Percentiles rank a stretch among this genome's conserved stretches.
Evolutionary conservation across 352 stramenopile species (phyloP).

Genomic region (Phytophthora tentaculata): DNA sequence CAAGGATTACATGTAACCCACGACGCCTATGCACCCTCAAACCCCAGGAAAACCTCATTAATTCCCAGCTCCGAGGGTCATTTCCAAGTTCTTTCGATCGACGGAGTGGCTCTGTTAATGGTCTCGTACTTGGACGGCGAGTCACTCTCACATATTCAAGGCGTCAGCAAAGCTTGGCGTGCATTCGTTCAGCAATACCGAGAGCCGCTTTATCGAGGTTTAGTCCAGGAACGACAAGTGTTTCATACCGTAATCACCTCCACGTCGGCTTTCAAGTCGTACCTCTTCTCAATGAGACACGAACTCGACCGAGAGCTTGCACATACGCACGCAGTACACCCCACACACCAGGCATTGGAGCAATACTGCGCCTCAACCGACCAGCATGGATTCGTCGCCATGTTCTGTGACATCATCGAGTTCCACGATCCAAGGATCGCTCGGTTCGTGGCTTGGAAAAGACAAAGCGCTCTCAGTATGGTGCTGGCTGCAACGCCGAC

Average conservation of each 20-base stretch:
- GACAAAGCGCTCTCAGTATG: conserved; percentile 67
- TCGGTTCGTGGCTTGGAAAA: conserved; percentile 59
- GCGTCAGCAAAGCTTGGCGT: conserved; percentile 50
- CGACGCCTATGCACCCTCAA: not conserved
- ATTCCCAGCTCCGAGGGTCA: conserved; percentile 22
- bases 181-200: conserved; percentile 47
- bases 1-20: not conserved
- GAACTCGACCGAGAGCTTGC: conserved; percentile 53
- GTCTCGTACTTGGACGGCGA: conserved; percentile 59
- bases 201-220: conserved; percentile 43
- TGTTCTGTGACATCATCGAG: conserved; percentile 81
- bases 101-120: conserved; percentile 60
- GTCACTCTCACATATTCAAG: conserved; percentile 47
- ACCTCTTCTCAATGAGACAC: conserved; percentile 51
- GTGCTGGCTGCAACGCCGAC: conserved; percentile 63
- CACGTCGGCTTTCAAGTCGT: conserved; percentile 59
- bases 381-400: conserved; percentile 73
- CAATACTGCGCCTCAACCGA: conserved; percentile 56
- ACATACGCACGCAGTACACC: conserved; percentile 50
- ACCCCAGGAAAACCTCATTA: not conserved
- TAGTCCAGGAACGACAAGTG: conserved; percentile 36
- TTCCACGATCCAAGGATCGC: conserved; percentile 64
- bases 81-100: conserved; percentile 37
- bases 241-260: conserved; percentile 53
- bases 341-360: conserved; percentile 52